phyloP scores from a whole-genome alignment of 441 rosid species.

The Hura crepitans region DNA sequence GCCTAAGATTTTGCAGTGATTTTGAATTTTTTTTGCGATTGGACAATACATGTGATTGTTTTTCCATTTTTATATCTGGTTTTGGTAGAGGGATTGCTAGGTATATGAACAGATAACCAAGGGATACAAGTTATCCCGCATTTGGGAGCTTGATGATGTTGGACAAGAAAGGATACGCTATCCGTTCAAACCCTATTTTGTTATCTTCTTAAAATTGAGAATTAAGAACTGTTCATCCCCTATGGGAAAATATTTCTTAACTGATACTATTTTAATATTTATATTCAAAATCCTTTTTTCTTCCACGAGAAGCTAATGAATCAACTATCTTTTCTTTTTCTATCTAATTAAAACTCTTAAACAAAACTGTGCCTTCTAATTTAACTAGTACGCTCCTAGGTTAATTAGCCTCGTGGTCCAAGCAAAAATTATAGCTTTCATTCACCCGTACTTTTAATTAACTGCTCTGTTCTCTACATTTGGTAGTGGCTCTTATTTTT shows the following conservation, averaged over 20 bases:
- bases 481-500: conserved; percentile 15
- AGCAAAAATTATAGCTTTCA: not conserved
- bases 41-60: too few relatives aligned
- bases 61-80: too few relatives aligned
- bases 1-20: not conserved
- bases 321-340: not conserved
- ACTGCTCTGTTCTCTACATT: not conserved
- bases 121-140: too few relatives aligned
- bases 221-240: not conserved
- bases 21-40: not conserved
- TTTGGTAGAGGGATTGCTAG: too few relatives aligned
- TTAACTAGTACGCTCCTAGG: not conserved
- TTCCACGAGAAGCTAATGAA: not conserved
- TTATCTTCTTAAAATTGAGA: not conserved
- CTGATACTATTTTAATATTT: not conserved
- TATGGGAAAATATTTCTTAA: not conserved
- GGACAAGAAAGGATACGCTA: not conserved
- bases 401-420: not conserved
- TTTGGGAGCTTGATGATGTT: not conserved
- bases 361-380: not conserved
- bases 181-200: not conserved
- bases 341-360: not conserved
- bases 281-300: too few relatives aligned
- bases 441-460: not conserved
- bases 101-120: too few relatives aligned